Evolutionary conservation across 2,329 filamentous ascomycete species (phyloP), one percentile per base, ranked within the genome.

Genomic region (Neoscytalidium dimidiatum): DNA sequence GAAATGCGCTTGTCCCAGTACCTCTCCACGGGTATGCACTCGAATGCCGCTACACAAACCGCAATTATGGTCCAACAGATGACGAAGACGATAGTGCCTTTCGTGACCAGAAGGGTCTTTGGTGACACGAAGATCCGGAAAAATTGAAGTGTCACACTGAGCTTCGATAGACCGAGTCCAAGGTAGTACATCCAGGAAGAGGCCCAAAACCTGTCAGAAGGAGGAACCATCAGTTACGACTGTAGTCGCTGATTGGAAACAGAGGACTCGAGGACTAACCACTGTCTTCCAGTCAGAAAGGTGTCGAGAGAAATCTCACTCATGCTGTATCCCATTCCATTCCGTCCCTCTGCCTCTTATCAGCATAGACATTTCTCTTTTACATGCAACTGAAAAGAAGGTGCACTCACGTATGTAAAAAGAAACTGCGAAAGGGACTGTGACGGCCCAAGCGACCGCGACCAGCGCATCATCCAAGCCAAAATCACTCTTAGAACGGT

Each of bases 111-210:
- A 44, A 61, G 64, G 21, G 69, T 69, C 11, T 64, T 61, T 13
- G 66, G 69, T 4, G 53, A 62, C 23, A 67, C 66, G 64, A 71
- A 71, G 56, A 71, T 69, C 8, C 69, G 67, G 65, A 69, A 67
- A 49, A 70, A 71, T 14, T 70, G 69, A 3, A 66, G 63, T 17
- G 69, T 60, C 6, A 71, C 69, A n/a, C 68, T 56, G 13, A 71
- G 58, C 52, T 70, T 70, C 0, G 68, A 58, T 21, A 67, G 67
- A 3, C 70, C 72, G 19, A 77, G 69, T 9, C 70, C 62, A n/a
- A 76, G 68, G 56, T 71, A 71, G 65, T 77, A 76, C 7, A 75
- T 68, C 73, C 72, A 75, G 0, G 75, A 65, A 21, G 72, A 73
- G 8, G 71, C 72, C 75, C 74, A 77, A 51, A 77, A 76, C 56